A percentile compares a stretch with the other conserved stretches of the same genome.
phyloP scores from a whole-genome alignment of 225 moss, liverwort and hornwort genomes.

The Pleurozium schreberi region DNA sequence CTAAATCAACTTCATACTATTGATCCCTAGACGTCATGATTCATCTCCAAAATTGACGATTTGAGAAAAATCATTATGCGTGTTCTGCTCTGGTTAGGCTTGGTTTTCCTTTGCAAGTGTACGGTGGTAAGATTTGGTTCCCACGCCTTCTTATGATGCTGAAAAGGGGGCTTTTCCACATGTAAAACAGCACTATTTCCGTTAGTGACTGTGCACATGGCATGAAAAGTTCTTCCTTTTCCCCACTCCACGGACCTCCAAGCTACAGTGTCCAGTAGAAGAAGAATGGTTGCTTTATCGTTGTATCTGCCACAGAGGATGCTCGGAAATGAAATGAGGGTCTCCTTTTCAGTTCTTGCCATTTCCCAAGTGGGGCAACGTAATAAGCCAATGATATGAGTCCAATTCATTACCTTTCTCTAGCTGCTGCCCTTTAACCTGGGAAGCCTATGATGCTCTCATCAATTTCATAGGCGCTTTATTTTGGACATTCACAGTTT shows the following conservation, averaged over 20 bases:
- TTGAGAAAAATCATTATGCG: too few relatives aligned
- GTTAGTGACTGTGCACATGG: background rate
- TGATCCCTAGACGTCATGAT: too few relatives aligned
- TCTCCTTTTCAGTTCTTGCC: background rate
- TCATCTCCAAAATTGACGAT: too few relatives aligned
- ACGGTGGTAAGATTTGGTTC: background rate
- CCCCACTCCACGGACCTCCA: background rate
- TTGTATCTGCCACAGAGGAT: background rate
- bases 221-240: background rate
- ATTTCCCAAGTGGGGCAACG: background rate
- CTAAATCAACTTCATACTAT: too few relatives aligned
- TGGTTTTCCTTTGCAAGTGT: too few relatives aligned
- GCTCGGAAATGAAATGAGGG: background rate
- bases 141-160: background rate
- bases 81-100: too few relatives aligned
- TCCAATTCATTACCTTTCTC: background rate
- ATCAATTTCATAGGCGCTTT: background rate
- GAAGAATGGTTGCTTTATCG: background rate
- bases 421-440: background rate
- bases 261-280: background rate
- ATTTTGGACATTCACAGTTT: background rate
- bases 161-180: background rate
- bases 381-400: background rate
- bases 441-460: background rate
- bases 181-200: background rate